Conservation (phyloP, 208 protist species). For the Acanthamoeba lenticulata region DNA sequence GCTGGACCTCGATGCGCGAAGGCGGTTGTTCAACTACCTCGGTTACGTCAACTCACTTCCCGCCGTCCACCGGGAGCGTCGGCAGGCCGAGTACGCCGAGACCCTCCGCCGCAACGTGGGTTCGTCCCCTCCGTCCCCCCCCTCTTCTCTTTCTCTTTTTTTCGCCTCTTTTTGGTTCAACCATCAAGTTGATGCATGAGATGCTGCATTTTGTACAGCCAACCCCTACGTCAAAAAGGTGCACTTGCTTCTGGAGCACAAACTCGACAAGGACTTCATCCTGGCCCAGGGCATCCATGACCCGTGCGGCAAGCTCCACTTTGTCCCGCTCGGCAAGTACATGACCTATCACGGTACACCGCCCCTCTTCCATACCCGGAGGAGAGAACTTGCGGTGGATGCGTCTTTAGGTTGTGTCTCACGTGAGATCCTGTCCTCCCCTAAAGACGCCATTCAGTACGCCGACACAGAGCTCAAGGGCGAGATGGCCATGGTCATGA, state of each 20-base stretch:
- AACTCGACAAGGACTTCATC: not conserved
- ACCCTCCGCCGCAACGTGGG: not conserved
- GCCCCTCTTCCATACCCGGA: not conserved
- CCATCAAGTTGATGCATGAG: not conserved
- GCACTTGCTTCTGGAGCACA: not conserved
- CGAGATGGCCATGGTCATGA: constrained; percentile 28
- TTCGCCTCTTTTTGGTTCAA: too few relatives aligned
- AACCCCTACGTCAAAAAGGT: constrained; percentile 13
- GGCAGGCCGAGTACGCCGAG: constrained; percentile 4
- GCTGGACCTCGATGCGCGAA: not conserved
- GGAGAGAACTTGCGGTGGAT: not conserved
- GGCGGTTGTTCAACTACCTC: not conserved
- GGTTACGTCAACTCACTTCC: not conserved
- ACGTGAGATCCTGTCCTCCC: not conserved
- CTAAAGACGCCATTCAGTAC: not conserved
- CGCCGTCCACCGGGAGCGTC: not conserved
- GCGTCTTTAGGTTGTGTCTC: not conserved
- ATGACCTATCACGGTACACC: constrained; percentile 4
- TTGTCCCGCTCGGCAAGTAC: not conserved
- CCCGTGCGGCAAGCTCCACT: constrained; percentile 6
- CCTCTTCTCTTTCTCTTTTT: not conserved
- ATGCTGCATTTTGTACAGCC: not conserved
- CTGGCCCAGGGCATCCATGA: not conserved
- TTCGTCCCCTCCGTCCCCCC: not conserved
- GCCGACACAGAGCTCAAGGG: not conserved